phyloP scores from a whole-genome alignment of 2,329 filamentous ascomycete genomes.

The Rugonectria rugulosa region DNA sequence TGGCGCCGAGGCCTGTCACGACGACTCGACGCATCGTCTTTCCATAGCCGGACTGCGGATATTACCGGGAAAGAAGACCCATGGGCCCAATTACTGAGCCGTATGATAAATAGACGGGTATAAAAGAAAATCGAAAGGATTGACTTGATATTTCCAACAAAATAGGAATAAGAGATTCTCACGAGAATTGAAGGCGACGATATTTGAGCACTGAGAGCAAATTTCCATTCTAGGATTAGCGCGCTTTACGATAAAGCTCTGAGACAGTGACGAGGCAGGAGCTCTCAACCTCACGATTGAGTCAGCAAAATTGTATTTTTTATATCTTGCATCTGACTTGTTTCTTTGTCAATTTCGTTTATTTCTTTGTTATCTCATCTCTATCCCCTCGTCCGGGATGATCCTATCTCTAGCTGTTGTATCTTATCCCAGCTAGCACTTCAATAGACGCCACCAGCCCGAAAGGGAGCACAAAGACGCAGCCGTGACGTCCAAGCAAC shows the following conservation, averaged over 20 bases:
- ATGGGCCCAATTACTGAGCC: neutral
- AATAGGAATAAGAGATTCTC: neutral
- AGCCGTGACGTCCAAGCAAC: constrained; percentile 20
- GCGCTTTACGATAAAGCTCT: constrained; percentile 1
- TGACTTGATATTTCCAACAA: no score
- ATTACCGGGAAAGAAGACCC: neutral
- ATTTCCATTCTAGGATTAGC: constrained; percentile 34
- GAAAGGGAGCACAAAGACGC: constrained; percentile 24
- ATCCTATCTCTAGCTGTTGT: neutral
- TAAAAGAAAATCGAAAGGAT: neutral
- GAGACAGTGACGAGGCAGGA: no score
- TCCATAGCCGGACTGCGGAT: constrained; percentile 45
- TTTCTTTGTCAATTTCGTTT: neutral
- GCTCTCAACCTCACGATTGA: constrained; percentile 25
- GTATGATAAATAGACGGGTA: no score
- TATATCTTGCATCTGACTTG: neutral
- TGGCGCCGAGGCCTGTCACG: constrained; percentile 82
- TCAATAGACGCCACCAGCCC: constrained; percentile 33
- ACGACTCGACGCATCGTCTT: constrained; percentile 74
- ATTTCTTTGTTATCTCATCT: neutral
- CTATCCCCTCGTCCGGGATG: neutral
- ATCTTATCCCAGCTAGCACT: neutral
- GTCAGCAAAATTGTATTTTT: constrained; percentile 7
- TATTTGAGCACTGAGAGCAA: neutral
- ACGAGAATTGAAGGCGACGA: neutral